phyloP scores from a whole-genome alignment of 1,284 basidiomycete genomes.

The Leccinum holopus region DNA sequence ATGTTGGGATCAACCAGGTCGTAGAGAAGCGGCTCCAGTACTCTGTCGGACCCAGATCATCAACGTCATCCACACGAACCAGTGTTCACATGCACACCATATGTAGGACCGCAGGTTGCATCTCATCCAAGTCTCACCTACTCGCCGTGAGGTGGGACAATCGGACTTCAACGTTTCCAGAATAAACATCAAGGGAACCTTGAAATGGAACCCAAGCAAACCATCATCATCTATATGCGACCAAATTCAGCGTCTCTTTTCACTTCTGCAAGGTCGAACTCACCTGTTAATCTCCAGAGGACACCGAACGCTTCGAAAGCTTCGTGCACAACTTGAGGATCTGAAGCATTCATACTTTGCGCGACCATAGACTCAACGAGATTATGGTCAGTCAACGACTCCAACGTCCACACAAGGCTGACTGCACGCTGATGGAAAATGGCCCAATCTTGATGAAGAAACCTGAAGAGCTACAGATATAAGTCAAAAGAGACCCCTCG shows the following conservation, averaged over 20 bases:
- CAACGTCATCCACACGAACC: constrained; percentile 2
- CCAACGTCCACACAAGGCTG: constrained; percentile 84
- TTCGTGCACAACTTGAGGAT: constrained; percentile 49
- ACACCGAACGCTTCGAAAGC: constrained; percentile 89
- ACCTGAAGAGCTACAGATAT: constrained; percentile 63
- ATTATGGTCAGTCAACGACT: constrained; percentile 57
- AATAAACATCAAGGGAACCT: constrained; percentile 84
- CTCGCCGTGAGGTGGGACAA: constrained; percentile 69
- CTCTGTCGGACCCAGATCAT: constrained; percentile 41
- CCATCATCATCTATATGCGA: constrained; percentile 74
- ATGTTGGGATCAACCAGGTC: constrained; percentile 75
- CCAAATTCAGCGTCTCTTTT: constrained; percentile 7
- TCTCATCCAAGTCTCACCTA: constrained; percentile 95
- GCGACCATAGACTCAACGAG: constrained; percentile 79
- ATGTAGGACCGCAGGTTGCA: constrained; percentile 89
- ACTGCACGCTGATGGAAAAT: constrained; percentile 83
- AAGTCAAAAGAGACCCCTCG: constrained; percentile 1
- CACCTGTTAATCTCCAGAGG: constrained; percentile 88
- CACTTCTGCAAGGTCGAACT: constrained; percentile 20
- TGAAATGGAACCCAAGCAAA: constrained; percentile 78
- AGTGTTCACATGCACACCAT: constrained; percentile 51
- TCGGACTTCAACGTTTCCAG: constrained; percentile 80
- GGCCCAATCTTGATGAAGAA: constrained; percentile 65
- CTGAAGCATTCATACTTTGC: constrained; percentile 59
- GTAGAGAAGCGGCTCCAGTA: constrained; percentile 84